Evolutionary conservation across 2,329 filamentous ascomycete genomes (phyloP).

Genomic region (Ophiocordyceps camponoti-floridani): DNA sequence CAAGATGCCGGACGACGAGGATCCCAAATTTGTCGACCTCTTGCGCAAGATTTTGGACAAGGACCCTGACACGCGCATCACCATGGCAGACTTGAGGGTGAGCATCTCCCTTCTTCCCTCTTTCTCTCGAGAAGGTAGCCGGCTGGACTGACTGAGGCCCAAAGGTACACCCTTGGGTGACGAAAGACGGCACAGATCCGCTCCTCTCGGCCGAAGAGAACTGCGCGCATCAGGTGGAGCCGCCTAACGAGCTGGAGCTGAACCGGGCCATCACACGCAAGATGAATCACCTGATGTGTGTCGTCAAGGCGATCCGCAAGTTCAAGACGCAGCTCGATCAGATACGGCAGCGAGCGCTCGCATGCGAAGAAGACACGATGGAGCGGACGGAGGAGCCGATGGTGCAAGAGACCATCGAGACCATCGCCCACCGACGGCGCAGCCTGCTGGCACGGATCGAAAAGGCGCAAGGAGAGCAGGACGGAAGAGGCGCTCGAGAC

Average conservation of each 20-base stretch:
- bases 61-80: slow-evolving; percentile 66
- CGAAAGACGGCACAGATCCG: slow-evolving; percentile 56
- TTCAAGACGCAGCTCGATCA: slow-evolving; percentile 58
- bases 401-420: slow-evolving; percentile 28
- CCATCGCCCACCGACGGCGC: slow-evolving; percentile 27
- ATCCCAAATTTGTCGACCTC: slow-evolving; percentile 55
- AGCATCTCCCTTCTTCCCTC: slow-evolving; percentile 12
- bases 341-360: slow-evolving; percentile 8
- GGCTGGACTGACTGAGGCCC: neutral
- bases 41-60: slow-evolving; percentile 65
- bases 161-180: slow-evolving; percentile 88
- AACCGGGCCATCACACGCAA: slow-evolving; percentile 80
- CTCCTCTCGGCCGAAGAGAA: slow-evolving; percentile 75
- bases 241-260: slow-evolving; percentile 78
- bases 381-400: slow-evolving; percentile 14
- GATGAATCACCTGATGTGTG: slow-evolving; percentile 70
- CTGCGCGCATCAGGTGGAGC: slow-evolving; percentile 59
- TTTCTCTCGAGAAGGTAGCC: no score
- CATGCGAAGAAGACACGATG: slow-evolving; percentile 2
- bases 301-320: slow-evolving; percentile 80
- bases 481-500: slow-evolving; percentile 4
- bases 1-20: slow-evolving; percentile 42
- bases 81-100: slow-evolving; percentile 67
- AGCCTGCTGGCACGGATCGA: slow-evolving; percentile 15
- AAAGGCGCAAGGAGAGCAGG: slow-evolving; percentile 13